phyloP scores from a whole-genome alignment of 768 basidiomycete genomes.

The Russula sp. region DNA sequence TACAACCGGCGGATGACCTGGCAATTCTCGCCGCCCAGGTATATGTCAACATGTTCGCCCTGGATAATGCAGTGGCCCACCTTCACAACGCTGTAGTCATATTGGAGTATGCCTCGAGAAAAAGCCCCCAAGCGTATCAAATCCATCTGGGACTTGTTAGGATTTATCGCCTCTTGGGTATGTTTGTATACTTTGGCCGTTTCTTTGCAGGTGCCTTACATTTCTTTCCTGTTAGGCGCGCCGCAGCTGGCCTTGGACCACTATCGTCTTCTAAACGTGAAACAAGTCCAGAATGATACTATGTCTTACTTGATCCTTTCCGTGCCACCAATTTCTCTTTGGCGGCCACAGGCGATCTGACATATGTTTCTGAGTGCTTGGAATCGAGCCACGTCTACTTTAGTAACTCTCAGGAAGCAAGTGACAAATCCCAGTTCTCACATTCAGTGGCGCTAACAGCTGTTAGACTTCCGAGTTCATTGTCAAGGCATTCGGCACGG shows the following conservation, averaged over 20 bases:
- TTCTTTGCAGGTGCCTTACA: constrained; percentile 1
- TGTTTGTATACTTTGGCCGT: constrained; percentile 21
- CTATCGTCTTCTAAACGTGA: constrained; percentile 72
- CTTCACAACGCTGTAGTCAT: constrained; percentile 63
- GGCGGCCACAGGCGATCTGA: constrained; percentile 71
- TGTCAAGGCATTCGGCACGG: constrained; percentile 69
- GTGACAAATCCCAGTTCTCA: not conserved
- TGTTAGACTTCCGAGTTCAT: constrained; percentile 74
- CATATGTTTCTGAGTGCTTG: constrained; percentile 69
- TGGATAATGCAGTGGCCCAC: constrained; percentile 52
- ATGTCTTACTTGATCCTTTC: constrained; percentile 80
- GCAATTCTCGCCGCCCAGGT: constrained; percentile 70
- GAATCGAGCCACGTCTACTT: constrained; percentile 81
- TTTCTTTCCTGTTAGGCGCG: constrained; percentile 51
- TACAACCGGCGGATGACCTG: constrained; percentile 87
- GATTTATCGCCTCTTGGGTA: constrained; percentile 80
- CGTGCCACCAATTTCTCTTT: constrained; percentile 77
- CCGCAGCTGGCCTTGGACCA: constrained; percentile 72
- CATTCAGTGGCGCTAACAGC: constrained; percentile 13
- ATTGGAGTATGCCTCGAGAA: constrained; percentile 67
- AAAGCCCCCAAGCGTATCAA: constrained; percentile 78
- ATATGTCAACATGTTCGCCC: constrained; percentile 60
- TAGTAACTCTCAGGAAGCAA: constrained; percentile 74
- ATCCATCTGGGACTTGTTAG: constrained; percentile 73
- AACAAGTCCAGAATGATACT: constrained; percentile 87